phyloP scores from a whole-genome alignment of 768 basidiomycete species.

The Leccinum variicolor region DNA sequence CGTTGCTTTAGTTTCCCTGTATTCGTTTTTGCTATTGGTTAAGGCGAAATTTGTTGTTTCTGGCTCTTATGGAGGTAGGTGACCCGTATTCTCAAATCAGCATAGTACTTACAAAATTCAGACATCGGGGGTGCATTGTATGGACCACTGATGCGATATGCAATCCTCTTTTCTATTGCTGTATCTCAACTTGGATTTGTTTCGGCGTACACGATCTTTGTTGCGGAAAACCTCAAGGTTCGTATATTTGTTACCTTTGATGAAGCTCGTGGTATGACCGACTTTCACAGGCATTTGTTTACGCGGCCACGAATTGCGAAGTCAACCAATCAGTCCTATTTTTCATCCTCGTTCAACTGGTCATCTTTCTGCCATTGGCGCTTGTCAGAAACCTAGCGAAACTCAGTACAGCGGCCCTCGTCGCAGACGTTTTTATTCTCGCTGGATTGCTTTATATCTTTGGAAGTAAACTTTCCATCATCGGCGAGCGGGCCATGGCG shows the following conservation, averaged over 20 bases:
- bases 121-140: slow-evolving; percentile 94
- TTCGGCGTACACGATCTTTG: slow-evolving; percentile 91
- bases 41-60: slow-evolving; percentile 84
- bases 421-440: slow-evolving; percentile 95
- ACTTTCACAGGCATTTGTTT: slow-evolving; percentile 67
- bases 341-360: slow-evolving; percentile 79
- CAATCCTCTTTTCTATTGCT: slow-evolving; percentile 83
- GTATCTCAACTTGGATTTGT: slow-evolving; percentile 90
- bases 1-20: slow-evolving; percentile 85
- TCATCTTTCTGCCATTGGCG: slow-evolving; percentile 86
- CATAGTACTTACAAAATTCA: slow-evolving; percentile 25
- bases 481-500: slow-evolving; percentile 68
- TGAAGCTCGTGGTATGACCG: background rate
- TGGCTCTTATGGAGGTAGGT: slow-evolving; percentile 88
- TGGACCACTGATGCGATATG: slow-evolving; percentile 89
- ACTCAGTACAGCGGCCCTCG: slow-evolving; percentile 84
- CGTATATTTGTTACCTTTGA: background rate
- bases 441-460: slow-evolving; percentile 86
- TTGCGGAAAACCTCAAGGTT: slow-evolving; percentile 81
- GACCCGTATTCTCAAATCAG: background rate
- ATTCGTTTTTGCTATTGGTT: slow-evolving; percentile 90
- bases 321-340: slow-evolving; percentile 65
- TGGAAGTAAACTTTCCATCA: slow-evolving; percentile 72
- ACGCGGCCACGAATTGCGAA: slow-evolving; percentile 74
- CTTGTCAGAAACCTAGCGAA: slow-evolving; percentile 94